A percentile compares a stretch with the other conserved stretches of the same genome.
Conservation (phyloP, 2,329 filamentous ascomycete species). For the Fusarium nanum region DNA sequence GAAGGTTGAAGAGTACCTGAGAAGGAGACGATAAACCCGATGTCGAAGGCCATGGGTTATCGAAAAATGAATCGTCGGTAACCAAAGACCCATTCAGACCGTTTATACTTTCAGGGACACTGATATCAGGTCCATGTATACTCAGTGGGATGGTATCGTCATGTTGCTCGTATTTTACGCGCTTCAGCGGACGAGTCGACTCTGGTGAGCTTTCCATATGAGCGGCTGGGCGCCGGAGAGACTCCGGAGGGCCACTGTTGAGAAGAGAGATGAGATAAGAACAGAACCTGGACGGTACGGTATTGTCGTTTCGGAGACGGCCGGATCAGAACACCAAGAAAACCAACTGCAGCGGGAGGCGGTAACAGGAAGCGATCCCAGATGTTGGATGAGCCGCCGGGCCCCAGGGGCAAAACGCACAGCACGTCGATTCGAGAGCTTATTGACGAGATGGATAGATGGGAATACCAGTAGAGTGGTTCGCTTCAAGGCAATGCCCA, state of each 20-base stretch:
- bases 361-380: constrained; percentile 32
- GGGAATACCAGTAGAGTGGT: constrained; percentile 46
- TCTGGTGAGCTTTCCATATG: constrained; percentile 44
- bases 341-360: constrained; percentile 17
- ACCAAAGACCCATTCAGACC: constrained; percentile 26
- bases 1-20: constrained; percentile 35
- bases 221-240: constrained; percentile 31
- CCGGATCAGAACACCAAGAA: constrained; percentile 38
- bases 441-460: constrained; percentile 29
- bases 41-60: constrained; percentile 34
- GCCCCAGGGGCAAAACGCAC: constrained; percentile 37
- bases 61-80: constrained; percentile 35
- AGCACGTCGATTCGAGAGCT: constrained; percentile 38
- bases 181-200: constrained; percentile 46
- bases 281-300: constrained; percentile 6
- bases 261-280: constrained; percentile 42
- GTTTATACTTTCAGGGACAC: constrained; percentile 15
- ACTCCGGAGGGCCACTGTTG: constrained; percentile 35
- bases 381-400: constrained; percentile 33
- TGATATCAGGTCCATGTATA: constrained; percentile 28
- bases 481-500: constrained; percentile 43
- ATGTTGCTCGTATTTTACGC: constrained; percentile 44
- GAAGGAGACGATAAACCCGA: constrained; percentile 38
- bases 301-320: constrained; percentile 37
- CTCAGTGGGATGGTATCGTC: constrained; percentile 31